Conservation (phyloP, 352 stramenopile species). For the Thalassiosira delicatula region DNA sequence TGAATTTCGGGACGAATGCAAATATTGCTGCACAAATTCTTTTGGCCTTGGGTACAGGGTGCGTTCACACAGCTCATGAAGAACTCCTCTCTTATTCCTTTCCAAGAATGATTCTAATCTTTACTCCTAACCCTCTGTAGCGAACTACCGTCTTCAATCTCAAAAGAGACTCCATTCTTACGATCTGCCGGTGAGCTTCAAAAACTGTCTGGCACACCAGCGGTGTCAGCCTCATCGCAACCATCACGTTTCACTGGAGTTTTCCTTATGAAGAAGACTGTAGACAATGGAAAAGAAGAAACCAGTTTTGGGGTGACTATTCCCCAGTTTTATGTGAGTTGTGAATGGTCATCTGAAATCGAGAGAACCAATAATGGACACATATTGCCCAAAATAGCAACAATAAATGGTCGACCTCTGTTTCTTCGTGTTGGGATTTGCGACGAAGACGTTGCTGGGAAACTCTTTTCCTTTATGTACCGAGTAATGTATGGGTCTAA, state of each 20-base stretch:
- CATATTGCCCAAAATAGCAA: constrained; percentile 40
- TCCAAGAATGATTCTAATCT: constrained; percentile 4
- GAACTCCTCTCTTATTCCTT: too few species aligned
- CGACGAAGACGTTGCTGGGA: too few species aligned
- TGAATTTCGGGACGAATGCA: constrained; percentile 47
- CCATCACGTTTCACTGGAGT: constrained; percentile 42
- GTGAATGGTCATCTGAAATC: constrained; percentile 13
- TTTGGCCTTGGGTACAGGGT: constrained; percentile 43
- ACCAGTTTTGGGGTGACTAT: constrained; percentile 38
- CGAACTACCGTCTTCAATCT: constrained; percentile 19
- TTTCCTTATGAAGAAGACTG: constrained; percentile 21
- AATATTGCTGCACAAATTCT: constrained; percentile 57
- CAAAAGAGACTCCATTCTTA: constrained; percentile 38
- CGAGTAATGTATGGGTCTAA: too few species aligned
- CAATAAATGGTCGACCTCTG: constrained; percentile 36
- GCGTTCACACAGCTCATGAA: too few species aligned
- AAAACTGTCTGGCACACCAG: constrained; percentile 4
- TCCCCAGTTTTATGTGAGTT: constrained; percentile 46
- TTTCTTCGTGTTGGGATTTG: constrained; percentile 37
- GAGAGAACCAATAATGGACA: constrained; percentile 33
- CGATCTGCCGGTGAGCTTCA: constrained; percentile 12
- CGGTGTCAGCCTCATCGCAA: too few species aligned
- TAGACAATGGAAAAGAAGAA: constrained; percentile 3
- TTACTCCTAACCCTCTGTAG: constrained; percentile 4
- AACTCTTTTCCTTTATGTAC: too few species aligned